These are phyloP conservation scores for Zasmidium cellare DNA, from an alignment of 2,329 filamentous ascomycete species.

Conservation along the genomic window DNA sequence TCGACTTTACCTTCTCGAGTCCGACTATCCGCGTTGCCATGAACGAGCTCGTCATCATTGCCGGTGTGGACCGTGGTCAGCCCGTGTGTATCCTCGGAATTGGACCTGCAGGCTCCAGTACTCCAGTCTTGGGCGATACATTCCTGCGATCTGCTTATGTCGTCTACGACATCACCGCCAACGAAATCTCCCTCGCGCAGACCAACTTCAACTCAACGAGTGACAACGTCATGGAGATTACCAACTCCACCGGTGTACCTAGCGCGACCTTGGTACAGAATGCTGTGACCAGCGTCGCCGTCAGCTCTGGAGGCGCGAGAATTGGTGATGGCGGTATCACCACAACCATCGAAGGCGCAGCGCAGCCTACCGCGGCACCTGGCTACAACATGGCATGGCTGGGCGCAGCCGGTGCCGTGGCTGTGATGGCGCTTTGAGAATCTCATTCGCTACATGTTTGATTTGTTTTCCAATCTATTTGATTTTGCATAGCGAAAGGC, in stretches of 20 bases:
- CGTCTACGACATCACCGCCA: conserved; percentile 61
- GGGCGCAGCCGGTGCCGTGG: conserved; percentile 26
- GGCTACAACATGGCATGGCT: conserved; percentile 29
- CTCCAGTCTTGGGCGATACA: conserved; percentile 60
- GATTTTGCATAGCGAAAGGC: not conserved
- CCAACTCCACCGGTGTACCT: conserved; percentile 52
- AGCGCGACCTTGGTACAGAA: conserved; percentile 53
- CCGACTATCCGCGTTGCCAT: conserved; percentile 56
- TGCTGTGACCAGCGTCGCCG: conserved; percentile 50
- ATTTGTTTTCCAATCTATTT: not conserved
- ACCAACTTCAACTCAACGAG: conserved; percentile 60
- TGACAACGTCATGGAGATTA: conserved; percentile 56
- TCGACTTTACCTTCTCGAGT: conserved; percentile 60
- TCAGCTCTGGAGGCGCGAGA: conserved; percentile 47
- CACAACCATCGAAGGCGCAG: conserved; percentile 18
- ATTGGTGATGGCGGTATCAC: conserved; percentile 23
- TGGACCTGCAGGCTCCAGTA: conserved; percentile 48
- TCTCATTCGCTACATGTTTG: not conserved
- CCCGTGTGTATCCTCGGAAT: conserved; percentile 54
- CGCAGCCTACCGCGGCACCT: conserved; percentile 27
- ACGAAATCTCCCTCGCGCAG: conserved; percentile 61
- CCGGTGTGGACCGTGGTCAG: conserved; percentile 43
- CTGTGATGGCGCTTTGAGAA: not conserved
- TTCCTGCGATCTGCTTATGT: conserved; percentile 64
- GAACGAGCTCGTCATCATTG: conserved; percentile 57